phyloP scores from a whole-genome alignment of 2,329 filamentous ascomycete genomes.

The Aureobasidium sp. region DNA sequence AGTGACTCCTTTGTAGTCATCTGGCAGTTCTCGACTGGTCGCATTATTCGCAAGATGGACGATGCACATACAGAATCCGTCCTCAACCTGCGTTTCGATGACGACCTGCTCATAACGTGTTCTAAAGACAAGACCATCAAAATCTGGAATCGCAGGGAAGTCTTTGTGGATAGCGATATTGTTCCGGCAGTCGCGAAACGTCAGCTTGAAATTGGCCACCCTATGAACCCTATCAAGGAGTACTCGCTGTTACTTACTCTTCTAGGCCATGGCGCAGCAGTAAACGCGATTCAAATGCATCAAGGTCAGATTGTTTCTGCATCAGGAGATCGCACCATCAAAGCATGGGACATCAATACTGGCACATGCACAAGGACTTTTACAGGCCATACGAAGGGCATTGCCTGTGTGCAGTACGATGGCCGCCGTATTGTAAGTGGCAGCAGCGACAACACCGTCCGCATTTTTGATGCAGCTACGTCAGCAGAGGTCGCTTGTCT shows the following conservation, averaged over 20 bases:
- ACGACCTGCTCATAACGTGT: slow-evolving; percentile 85
- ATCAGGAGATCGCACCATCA: slow-evolving; percentile 87
- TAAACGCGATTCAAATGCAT: slow-evolving; percentile 90
- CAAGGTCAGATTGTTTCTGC: slow-evolving; percentile 85
- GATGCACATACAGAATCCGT: slow-evolving; percentile 84
- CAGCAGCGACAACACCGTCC: slow-evolving; percentile 91
- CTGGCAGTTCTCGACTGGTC: slow-evolving; percentile 58
- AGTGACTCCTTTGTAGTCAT: slow-evolving; percentile 17
- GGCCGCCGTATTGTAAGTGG: slow-evolving; percentile 88
- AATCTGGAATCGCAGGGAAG: slow-evolving; percentile 73
- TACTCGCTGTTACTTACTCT: slow-evolving; percentile 72
- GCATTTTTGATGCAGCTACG: slow-evolving; percentile 82
- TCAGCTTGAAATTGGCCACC: slow-evolving; percentile 35
- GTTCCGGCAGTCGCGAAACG: slow-evolving; percentile 19
- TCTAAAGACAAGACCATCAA: slow-evolving; percentile 98
- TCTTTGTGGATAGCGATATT: slow-evolving; percentile 40
- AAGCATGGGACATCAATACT: slow-evolving; percentile 84
- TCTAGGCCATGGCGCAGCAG: slow-evolving; percentile 78
- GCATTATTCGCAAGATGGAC: slow-evolving; percentile 65
- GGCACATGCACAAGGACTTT: slow-evolving; percentile 69
- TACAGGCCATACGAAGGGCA: slow-evolving; percentile 84
- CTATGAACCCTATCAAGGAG: slow-evolving; percentile 51
- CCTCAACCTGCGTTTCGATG: slow-evolving; percentile 85
- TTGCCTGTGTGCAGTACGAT: slow-evolving; percentile 96
- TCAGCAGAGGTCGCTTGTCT: slow-evolving; percentile 85